Evolutionary conservation across 2,329 filamentous ascomycete genomes (phyloP).

Genomic region (Monosporascus sp.): DNA sequence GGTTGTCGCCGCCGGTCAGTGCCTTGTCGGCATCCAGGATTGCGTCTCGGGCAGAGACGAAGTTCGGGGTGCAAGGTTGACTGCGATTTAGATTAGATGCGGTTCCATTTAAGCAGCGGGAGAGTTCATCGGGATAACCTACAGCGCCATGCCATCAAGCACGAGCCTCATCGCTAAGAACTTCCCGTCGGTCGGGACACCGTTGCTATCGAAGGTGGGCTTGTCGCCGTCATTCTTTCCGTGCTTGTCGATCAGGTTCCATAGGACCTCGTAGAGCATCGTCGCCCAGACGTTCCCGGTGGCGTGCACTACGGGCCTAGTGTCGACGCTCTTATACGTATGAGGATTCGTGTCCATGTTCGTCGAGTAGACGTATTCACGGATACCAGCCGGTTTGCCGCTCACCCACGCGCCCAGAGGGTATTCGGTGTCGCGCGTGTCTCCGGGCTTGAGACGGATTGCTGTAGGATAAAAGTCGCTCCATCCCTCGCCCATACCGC

Average conservation of each 20-base stretch:
- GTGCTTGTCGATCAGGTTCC: constrained; percentile 47
- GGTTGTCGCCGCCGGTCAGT: constrained; percentile 42
- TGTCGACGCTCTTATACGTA: constrained; percentile 35
- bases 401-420: constrained; percentile 41
- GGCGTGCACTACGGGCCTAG: constrained; percentile 34
- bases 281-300: constrained; percentile 45
- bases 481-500: constrained; percentile 48
- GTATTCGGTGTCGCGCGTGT: constrained; percentile 41
- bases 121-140: constrained; percentile 9
- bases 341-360: constrained; percentile 38
- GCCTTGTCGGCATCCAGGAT: constrained; percentile 44
- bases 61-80: constrained; percentile 47
- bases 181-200: constrained; percentile 42
- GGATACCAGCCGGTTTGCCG: constrained; percentile 34
- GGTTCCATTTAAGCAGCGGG: not conserved
- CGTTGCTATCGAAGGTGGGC: constrained; percentile 33
- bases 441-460: constrained; percentile 37
- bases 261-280: constrained; percentile 48
- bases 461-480: constrained; percentile 44
- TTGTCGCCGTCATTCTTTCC: constrained; percentile 37
- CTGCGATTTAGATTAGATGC: constrained; percentile 5
- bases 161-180: constrained; percentile 45
- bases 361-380: constrained; percentile 42
- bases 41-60: constrained; percentile 42
- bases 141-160: constrained; percentile 41